These are phyloP conservation scores for Casuarina cunninghamiana DNA, from an alignment of 306 rosid genomes.

Conservation along the genomic window DNA sequence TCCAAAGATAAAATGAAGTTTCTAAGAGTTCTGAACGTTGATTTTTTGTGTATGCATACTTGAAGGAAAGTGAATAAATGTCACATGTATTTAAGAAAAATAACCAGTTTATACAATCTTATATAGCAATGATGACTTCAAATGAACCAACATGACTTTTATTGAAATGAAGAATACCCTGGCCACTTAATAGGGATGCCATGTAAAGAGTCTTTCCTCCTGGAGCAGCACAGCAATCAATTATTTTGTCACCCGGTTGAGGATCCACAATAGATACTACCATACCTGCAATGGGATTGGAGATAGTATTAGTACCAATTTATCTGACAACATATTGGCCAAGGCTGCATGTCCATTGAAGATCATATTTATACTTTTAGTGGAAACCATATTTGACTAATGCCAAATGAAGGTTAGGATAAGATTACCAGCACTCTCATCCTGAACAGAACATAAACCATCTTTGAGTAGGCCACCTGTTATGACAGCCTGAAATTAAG, in stretches of 20 bases:
- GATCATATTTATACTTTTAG: background rate
- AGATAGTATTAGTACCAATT: background rate
- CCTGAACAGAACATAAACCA: slow-evolving; percentile 88
- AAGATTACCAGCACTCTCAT: slow-evolving; percentile 81
- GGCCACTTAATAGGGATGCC: slow-evolving; percentile 76
- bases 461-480: slow-evolving; percentile 65
- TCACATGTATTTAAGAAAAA: background rate
- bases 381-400: background rate
- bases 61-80: background rate
- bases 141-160: background rate
- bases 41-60: background rate
- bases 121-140: background rate
- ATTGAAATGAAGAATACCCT: slow-evolving; percentile 45
- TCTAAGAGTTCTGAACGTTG: background rate
- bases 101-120: background rate
- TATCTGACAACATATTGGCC: background rate
- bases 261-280: slow-evolving; percentile 78
- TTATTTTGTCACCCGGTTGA: slow-evolving; percentile 66
- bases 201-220: slow-evolving; percentile 88
- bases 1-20: background rate
- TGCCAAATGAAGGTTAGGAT: background rate
- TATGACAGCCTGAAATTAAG: slow-evolving; percentile 61
- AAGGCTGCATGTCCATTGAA: background rate
- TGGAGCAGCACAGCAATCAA: slow-evolving; percentile 96
- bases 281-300: slow-evolving; percentile 57